phyloP scores from a whole-genome alignment of 805 yeast genomes.

The Wickerhamiella dianesei region DNA sequence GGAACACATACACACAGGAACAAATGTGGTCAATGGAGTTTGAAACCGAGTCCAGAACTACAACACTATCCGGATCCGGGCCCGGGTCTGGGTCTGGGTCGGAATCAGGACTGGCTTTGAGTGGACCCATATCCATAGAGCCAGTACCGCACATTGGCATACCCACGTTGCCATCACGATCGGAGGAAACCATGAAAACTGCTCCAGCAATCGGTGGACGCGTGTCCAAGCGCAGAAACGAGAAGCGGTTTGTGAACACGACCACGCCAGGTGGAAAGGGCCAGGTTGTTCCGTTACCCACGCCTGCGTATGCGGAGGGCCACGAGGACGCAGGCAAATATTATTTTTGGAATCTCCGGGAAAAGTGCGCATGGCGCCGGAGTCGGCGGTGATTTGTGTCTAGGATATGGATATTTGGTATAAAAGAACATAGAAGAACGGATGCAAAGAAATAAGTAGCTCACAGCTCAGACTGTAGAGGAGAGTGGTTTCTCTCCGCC shows the following conservation, averaged over 20 bases:
- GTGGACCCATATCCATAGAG: too few species aligned
- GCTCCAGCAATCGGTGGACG: not conserved
- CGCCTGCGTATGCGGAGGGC: slow-evolving; percentile 2
- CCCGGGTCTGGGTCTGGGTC: too few species aligned
- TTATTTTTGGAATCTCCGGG: slow-evolving; percentile 2
- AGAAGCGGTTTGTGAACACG: not conserved
- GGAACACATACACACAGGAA: not conserved
- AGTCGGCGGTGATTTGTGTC: not conserved
- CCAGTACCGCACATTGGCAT: too few species aligned
- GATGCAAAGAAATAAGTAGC: not conserved
- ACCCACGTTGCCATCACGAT: too few species aligned
- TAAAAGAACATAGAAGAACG: not conserved
- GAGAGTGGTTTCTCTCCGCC: not conserved
- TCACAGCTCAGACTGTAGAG: not conserved
- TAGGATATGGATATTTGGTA: slow-evolving; percentile 1
- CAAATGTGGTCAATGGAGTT: not conserved
- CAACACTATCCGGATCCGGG: too few species aligned
- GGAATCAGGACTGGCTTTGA: too few species aligned
- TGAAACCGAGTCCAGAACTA: not conserved
- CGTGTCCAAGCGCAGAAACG: not conserved
- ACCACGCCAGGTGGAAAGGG: not conserved
- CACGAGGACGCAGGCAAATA: not conserved
- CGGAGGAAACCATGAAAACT: too few species aligned
- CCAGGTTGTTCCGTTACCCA: not conserved
- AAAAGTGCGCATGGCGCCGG: not conserved